Evolutionary conservation across 495 filamentous ascomycete genomes (phyloP).

Genomic region (Saxophila tyrrhenica): DNA sequence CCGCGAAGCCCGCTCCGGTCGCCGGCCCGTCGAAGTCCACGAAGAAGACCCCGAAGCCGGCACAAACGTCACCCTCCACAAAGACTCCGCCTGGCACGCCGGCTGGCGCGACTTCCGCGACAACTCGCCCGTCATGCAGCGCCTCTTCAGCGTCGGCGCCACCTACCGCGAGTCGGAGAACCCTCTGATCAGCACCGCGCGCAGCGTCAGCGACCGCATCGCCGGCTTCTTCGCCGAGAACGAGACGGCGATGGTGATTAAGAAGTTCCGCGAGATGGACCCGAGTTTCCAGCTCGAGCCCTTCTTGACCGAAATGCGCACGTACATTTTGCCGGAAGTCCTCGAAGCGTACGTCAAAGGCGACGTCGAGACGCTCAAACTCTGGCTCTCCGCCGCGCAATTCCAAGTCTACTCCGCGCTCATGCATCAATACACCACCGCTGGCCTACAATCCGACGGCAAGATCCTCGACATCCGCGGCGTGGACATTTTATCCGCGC

Average conservation of each 20-base stretch:
- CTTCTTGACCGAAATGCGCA: constrained; percentile 86
- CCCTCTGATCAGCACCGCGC: constrained; percentile 81
- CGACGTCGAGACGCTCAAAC: constrained; percentile 76
- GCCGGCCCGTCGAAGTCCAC: constrained; percentile 42
- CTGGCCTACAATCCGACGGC: constrained; percentile 86
- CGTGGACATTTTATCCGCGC: constrained; percentile 79
- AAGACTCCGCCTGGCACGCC: constrained; percentile 92
- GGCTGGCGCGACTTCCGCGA: constrained; percentile 90
- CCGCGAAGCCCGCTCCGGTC: constrained; percentile 55
- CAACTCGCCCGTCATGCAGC: constrained; percentile 76
- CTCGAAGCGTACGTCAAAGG: constrained; percentile 97
- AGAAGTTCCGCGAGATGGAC: constrained; percentile 94
- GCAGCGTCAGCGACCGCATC: constrained; percentile 83
- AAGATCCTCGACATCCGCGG: constrained; percentile 88
- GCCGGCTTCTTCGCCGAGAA: constrained; percentile 97
- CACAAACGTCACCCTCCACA: constrained; percentile 87
- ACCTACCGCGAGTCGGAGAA: constrained; percentile 94
- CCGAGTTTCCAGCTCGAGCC: constrained; percentile 88
- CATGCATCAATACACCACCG: constrained; percentile 85
- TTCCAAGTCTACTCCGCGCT: constrained; percentile 89
- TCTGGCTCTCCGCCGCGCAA: constrained; percentile 92
- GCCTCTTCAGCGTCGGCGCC: constrained; percentile 68
- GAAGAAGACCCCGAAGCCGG: constrained; percentile 84
- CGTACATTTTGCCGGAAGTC: constrained; percentile 96
- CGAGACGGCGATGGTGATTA: constrained; percentile 92